Evolutionary conservation across 2,329 filamentous ascomycete species (phyloP).

Genomic region (Magnaporthiopsis incrustans): DNA sequence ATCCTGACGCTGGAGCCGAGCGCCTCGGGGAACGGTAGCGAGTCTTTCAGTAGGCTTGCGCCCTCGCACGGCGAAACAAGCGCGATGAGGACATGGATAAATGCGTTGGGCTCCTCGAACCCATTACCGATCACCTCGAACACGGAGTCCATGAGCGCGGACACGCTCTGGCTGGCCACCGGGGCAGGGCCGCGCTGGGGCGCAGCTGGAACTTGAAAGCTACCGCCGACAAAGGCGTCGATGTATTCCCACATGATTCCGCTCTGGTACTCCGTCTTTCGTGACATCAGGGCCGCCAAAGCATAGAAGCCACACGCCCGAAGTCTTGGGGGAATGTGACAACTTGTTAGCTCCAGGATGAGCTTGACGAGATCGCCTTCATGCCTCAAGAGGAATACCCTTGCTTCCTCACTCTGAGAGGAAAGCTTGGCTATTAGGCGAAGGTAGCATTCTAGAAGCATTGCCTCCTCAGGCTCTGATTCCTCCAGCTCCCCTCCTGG

Average conservation of each 20-base stretch:
- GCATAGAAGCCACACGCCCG: slow-evolving; percentile 78
- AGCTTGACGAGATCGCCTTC: slow-evolving; percentile 43
- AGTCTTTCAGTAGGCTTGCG: slow-evolving; percentile 59
- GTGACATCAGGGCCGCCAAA: slow-evolving; percentile 64
- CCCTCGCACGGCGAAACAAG: slow-evolving; percentile 60
- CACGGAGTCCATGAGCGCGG: slow-evolving; percentile 49
- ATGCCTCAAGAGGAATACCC: slow-evolving; percentile 62
- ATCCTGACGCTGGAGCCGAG: slow-evolving; percentile 67
- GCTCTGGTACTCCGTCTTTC: slow-evolving; percentile 61
- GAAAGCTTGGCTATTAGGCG: slow-evolving; percentile 78
- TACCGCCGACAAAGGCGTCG: slow-evolving; percentile 69
- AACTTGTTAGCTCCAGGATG: slow-evolving; percentile 68
- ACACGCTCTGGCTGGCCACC: slow-evolving; percentile 19
- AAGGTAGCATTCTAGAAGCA: slow-evolving; percentile 94
- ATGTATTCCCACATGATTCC: slow-evolving; percentile 72
- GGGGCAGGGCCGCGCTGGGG: neutral
- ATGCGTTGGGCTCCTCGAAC: slow-evolving; percentile 79
- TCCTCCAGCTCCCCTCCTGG: slow-evolving; percentile 61
- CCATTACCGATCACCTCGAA: slow-evolving; percentile 67
- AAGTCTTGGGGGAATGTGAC: slow-evolving; percentile 66
- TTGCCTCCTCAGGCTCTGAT: slow-evolving; percentile 81
- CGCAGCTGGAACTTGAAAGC: slow-evolving; percentile 22
- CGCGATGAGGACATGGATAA: slow-evolving; percentile 68
- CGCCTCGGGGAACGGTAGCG: slow-evolving; percentile 77
- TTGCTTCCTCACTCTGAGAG: slow-evolving; percentile 62